These are phyloP conservation scores for Erythrobasidium yunnanense DNA, from an alignment of 768 basidiomycete species.

Conservation along the genomic window DNA sequence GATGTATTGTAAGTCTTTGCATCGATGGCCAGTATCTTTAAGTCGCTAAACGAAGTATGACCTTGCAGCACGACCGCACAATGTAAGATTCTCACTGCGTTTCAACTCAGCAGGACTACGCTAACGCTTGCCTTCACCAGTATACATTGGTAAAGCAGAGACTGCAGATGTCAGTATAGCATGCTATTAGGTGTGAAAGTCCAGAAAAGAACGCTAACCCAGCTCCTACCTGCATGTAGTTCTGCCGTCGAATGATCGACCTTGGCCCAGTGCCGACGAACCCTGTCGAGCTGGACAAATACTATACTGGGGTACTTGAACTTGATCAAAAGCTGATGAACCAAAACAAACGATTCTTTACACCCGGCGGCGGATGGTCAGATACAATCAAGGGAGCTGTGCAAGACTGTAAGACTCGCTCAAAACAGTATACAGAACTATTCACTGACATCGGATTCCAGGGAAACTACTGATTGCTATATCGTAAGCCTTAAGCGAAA, in stretches of 20 bases:
- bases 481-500: neutral
- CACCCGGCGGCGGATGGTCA: neutral
- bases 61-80: neutral
- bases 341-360: neutral
- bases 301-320: neutral
- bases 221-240: neutral
- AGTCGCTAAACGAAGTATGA: neutral
- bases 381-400: neutral
- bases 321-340: neutral
- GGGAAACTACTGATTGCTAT: neutral
- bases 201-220: neutral
- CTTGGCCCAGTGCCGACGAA: neutral
- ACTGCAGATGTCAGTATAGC: no score
- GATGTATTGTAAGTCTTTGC: neutral
- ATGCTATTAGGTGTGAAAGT: neutral
- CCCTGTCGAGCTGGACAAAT: neutral
- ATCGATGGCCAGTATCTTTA: neutral
- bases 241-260: neutral
- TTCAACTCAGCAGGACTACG: no score
- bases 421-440: no score
- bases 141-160: no score
- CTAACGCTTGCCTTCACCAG: no score
- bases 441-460: neutral
- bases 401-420: neutral
- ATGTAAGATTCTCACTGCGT: no score